Base-by-base conservation (phyloP, 208 protist species). In the Leishmania tropica region DNA sequence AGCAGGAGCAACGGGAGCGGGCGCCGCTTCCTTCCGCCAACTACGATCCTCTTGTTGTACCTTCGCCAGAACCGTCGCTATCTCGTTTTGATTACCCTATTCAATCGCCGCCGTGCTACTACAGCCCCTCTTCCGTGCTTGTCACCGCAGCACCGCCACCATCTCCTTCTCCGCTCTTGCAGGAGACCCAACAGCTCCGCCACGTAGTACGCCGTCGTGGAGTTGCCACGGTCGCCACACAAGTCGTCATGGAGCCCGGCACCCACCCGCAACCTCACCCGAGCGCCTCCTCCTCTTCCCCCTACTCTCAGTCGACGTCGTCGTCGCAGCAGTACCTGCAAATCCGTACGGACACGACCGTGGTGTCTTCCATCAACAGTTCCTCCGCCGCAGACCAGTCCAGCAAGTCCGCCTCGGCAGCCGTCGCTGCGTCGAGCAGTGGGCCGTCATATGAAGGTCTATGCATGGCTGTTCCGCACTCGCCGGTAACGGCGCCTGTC, bases 291-390 rank as follows among this genome's bases (percentile, higher is more conserved):
- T 37, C 15, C 42, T 53, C 7, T 15, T 51, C 56, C 45, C 48
- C 53, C 53, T 54, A 75, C 6, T 75, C 80, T 24, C 48, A 51
- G 8, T 83, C 74, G 24, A 35, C 31, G 40, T 79, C 74, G 11
- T 75, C 60, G 40, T 79, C 62, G 17, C 74, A 78, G 65, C 80
- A 79, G 74, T 68, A 79, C 7, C 74, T 47, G 31, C 80, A 83
- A 40, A 83, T 75, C 60, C 80, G 80, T 75, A 79, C 80, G 13
- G 80, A 83, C 80, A 83, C 74, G 10, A 75, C 71, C 45, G 45
- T 75, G 40, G 77, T 54, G 24, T 83, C 80, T 17, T 83, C 73
- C 71, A 24, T 77, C 24, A 81, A 81, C 79, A 81, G 53, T 56
- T 75, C 78, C 42, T 81, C 73, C 24, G n/a, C 70, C 5, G 45